phyloP scores from a whole-genome alignment of 176 grass and related monocot species.

The Carex pumila region DNA sequence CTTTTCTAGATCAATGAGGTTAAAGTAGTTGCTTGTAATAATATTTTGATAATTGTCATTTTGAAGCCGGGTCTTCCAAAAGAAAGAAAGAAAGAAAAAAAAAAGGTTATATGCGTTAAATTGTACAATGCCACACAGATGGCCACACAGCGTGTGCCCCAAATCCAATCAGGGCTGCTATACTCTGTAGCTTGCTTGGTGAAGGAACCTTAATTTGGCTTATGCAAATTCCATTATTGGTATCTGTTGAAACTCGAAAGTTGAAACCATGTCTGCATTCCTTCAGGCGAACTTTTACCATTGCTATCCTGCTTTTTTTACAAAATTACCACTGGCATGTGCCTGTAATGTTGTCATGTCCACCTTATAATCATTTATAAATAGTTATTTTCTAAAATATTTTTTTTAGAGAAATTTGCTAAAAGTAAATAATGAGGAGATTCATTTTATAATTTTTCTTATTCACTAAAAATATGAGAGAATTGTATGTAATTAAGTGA shows the following conservation, averaged over 20 bases:
- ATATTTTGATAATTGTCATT: no score
- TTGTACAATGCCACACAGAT: neutral
- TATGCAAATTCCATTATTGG: neutral
- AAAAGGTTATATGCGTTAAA: neutral
- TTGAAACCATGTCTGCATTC: neutral
- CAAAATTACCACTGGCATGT: neutral
- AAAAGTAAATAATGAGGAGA: no score
- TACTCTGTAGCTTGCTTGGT: neutral
- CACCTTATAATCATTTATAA: no score
- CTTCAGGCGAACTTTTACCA: neutral
- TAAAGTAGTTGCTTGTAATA: neutral
- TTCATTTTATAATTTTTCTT: no score
- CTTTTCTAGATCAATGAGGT: neutral
- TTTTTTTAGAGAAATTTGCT: no score
- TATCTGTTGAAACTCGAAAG: neutral
- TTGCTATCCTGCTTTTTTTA: neutral
- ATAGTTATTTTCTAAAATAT: no score
- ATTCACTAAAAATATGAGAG: neutral
- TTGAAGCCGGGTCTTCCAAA: no score
- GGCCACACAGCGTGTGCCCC: neutral
- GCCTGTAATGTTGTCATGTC: neutral
- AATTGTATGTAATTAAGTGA: neutral
- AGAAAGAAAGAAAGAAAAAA: neutral
- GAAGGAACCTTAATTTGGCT: neutral
- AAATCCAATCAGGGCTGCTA: neutral